Conservation (phyloP, 2,329 filamentous ascomycete species). For the Onygenales sp. region DNA sequence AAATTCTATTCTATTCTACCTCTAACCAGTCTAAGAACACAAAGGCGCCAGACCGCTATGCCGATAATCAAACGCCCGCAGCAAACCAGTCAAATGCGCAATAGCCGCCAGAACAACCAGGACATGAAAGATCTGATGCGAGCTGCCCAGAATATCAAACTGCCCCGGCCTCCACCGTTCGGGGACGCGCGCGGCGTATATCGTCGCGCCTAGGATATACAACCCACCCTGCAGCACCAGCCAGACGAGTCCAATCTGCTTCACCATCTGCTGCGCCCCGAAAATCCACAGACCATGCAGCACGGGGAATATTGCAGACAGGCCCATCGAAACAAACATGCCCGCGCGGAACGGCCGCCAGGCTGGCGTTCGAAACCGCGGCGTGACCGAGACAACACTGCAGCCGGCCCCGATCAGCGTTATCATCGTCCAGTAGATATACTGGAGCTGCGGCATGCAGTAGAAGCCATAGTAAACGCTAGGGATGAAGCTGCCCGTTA, state of each 20-base stretch:
- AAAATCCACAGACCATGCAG: constrained; percentile 63
- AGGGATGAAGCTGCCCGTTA: constrained; percentile 84
- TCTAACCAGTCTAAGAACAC: constrained; percentile 28
- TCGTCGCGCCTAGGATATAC: constrained; percentile 74
- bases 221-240: constrained; percentile 68
- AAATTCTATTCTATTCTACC: background rate
- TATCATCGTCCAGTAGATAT: constrained; percentile 70
- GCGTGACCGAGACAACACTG: constrained; percentile 64
- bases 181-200: constrained; percentile 80
- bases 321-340: constrained; percentile 83
- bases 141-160: constrained; percentile 88
- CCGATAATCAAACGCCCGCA: constrained; percentile 78
- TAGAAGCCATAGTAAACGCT: constrained; percentile 81
- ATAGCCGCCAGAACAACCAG: constrained; percentile 75
- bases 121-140: constrained; percentile 93
- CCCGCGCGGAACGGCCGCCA: constrained; percentile 77
- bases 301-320: constrained; percentile 75
- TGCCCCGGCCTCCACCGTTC: constrained; percentile 67
- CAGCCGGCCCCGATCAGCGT: constrained; percentile 67
- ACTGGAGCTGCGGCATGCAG: constrained; percentile 56
- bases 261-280: constrained; percentile 55
- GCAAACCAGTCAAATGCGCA: constrained; percentile 70
- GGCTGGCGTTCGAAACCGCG: constrained; percentile 70
- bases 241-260: constrained; percentile 72
- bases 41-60: constrained; percentile 52